Percentiles rank a stretch among this genome's conserved stretches.
These are phyloP conservation scores for Sinapis alba DNA, from an alignment of 441 rosid species.

Conservation along the genomic window DNA sequence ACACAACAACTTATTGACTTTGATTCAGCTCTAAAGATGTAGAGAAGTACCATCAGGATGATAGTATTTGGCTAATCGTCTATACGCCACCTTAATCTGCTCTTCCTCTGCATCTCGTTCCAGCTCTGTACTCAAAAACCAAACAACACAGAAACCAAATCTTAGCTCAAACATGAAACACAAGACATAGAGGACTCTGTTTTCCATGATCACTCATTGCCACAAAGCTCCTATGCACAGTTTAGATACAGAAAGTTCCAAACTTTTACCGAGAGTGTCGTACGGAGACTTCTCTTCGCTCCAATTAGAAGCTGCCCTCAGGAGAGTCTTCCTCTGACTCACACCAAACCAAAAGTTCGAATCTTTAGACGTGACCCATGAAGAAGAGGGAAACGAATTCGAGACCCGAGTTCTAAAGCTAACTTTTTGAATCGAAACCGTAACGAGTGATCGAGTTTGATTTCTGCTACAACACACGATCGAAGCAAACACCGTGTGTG, in stretches of 20 bases:
- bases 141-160: background rate
- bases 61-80: conserved; percentile 88
- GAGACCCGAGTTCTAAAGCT: conserved; percentile 43
- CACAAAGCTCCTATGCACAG: background rate
- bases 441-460: conserved; percentile 52
- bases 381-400: conserved; percentile 44
- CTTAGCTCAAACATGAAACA: background rate
- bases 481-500: conserved; percentile 63
- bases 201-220: background rate
- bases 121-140: conserved; percentile 53
- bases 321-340: conserved; percentile 62
- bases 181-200: background rate
- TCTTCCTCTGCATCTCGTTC: conserved; percentile 84
- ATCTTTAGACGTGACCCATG: conserved; percentile 47
- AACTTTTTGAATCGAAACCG: conserved; percentile 59
- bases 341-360: conserved; percentile 54
- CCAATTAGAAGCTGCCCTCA: conserved; percentile 76
- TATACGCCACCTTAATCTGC: conserved; percentile 80
- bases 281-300: conserved; percentile 77
- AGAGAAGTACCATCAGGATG: conserved; percentile 87
- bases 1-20: too few species aligned
- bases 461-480: conserved; percentile 49
- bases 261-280: conserved; percentile 78
- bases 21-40: background rate
- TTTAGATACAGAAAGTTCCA: background rate